Evolutionary conservation across 192 early-diverging fungal genomes (phyloP).

Genomic region (Backusella macrospora): DNA sequence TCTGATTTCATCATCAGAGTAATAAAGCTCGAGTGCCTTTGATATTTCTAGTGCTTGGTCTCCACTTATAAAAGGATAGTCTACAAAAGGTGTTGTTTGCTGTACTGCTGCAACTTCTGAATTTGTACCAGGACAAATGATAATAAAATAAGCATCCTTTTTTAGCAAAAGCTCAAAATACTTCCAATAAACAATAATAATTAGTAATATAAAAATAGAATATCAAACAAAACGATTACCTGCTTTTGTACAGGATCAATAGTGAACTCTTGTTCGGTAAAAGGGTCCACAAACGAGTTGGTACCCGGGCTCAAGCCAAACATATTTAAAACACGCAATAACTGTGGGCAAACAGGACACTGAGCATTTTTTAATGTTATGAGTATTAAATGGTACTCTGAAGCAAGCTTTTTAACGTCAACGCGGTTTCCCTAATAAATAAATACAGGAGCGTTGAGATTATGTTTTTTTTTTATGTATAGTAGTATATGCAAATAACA

Average conservation of each 20-base stretch:
- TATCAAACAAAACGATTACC: constrained; percentile 11
- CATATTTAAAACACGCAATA: constrained; percentile 37
- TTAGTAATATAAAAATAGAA: constrained; percentile 17
- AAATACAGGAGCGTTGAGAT: neutral
- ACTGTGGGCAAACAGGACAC: constrained; percentile 37
- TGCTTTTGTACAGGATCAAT: constrained; percentile 31
- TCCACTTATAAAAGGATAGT: constrained; percentile 36
- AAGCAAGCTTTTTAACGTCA: constrained; percentile 27
- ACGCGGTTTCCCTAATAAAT: constrained; percentile 28
- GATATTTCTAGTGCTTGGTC: constrained; percentile 31
- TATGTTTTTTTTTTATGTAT: neutral
- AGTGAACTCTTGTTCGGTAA: constrained; percentile 21
- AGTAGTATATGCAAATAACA: neutral
- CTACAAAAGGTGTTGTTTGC: constrained; percentile 23
- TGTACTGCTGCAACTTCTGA: constrained; percentile 26
- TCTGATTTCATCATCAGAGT: constrained; percentile 33
- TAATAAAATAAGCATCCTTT: constrained; percentile 42
- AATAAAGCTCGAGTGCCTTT: constrained; percentile 24
- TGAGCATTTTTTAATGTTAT: constrained; percentile 31
- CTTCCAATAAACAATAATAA: constrained; percentile 19
- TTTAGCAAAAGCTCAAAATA: constrained; percentile 33
- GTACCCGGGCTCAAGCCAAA: constrained; percentile 30
- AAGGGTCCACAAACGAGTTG: constrained; percentile 32
- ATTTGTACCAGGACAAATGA: constrained; percentile 38
- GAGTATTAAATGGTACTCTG: constrained; percentile 35